Conservation (phyloP, 805 yeast species). For the Zygoascus bituminiphila region DNA sequence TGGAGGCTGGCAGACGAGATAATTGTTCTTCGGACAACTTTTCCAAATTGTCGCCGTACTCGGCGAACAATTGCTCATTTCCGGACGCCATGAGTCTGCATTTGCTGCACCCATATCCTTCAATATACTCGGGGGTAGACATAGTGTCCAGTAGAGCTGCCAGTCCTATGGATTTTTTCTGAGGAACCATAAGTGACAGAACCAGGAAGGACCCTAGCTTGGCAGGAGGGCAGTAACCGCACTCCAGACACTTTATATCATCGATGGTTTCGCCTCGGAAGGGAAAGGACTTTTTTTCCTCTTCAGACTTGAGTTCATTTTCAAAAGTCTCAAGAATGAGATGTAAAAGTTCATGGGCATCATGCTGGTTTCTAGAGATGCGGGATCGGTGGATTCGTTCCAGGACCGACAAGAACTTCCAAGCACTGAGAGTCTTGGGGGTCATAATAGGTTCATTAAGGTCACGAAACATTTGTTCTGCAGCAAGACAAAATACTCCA, state of each 20-base stretch:
- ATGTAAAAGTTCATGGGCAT: conserved; percentile 89
- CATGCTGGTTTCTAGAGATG: conserved; percentile 79
- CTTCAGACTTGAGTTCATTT: conserved; percentile 41
- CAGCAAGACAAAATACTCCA: not conserved
- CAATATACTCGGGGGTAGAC: conserved; percentile 63
- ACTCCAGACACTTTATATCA: conserved; percentile 60
- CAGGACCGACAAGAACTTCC: conserved; percentile 68
- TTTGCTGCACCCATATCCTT: conserved; percentile 62
- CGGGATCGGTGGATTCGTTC: conserved; percentile 66
- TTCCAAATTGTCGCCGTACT: conserved; percentile 43
- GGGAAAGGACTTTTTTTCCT: conserved; percentile 42
- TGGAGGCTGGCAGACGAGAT: conserved; percentile 29
- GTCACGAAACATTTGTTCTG: conserved; percentile 18
- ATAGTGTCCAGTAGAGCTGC: conserved; percentile 47
- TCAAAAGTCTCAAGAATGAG: conserved; percentile 70
- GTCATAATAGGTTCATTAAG: conserved; percentile 55
- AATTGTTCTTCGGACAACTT: conserved; percentile 36
- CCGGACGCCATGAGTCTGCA: conserved; percentile 43
- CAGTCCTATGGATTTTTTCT: conserved; percentile 37
- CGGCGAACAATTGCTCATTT: conserved; percentile 27
- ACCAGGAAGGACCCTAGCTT: conserved; percentile 56
- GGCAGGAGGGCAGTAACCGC: conserved; percentile 54
- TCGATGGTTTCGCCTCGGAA: conserved; percentile 61
- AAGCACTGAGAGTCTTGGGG: conserved; percentile 54
- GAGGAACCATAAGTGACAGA: conserved; percentile 70